Base-by-base conservation (phyloP, 2,329 filamentous ascomycete genomes). In the Neofusicoccum cordaticola region DNA sequence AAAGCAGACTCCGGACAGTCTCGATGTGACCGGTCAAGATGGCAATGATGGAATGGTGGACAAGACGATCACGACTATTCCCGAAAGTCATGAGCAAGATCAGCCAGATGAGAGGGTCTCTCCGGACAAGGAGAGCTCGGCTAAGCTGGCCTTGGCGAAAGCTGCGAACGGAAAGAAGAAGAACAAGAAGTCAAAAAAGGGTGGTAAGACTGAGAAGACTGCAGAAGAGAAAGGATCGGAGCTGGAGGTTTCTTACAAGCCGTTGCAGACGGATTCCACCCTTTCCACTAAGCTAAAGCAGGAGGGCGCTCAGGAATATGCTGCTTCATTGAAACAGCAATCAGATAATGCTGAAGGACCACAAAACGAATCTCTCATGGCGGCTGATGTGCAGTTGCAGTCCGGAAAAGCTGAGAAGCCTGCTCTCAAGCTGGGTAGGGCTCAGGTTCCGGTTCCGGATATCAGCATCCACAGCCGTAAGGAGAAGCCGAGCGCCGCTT, bases 391-490 rank as follows among this genome's bases (percentile, higher is more conserved):
- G 13, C 35, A 34, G 35, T 9, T 4, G 22, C 19, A n/a, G 19
- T 2, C 27, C n/a, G 41, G 7, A 3, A 34, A 37, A 15, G 3
- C 22, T 34, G 47, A 19, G 17, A 62, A 35, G 45, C 5, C 35
- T 3, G 12, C 6, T 31, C 12, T 9, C n/a, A 44, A 12, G 4
- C 44, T 27, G 17, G 22, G 34, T 7, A 17, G 5, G 19, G 39
- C 61, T 1, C 35, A 63, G 27, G 22, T 47, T 17, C 22, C 56
- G 7, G 41, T 60, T 19, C 56, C 56, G 3, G 56, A 60, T 34
- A 47, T 60, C 15, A 60, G n/a, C 13, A 34, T 60, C n/a, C 42
- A 60, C n/a, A 47, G 41, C 34, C 56, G 56, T 31, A 60, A 60
- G 41, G 56, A 60, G 42, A 60, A 37, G 27, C 56, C 44, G 22